Evolutionary conservation across 805 yeast genomes (phyloP), one percentile per base, ranked within the genome.

Genomic region (Ogataea glucozyma): DNA sequence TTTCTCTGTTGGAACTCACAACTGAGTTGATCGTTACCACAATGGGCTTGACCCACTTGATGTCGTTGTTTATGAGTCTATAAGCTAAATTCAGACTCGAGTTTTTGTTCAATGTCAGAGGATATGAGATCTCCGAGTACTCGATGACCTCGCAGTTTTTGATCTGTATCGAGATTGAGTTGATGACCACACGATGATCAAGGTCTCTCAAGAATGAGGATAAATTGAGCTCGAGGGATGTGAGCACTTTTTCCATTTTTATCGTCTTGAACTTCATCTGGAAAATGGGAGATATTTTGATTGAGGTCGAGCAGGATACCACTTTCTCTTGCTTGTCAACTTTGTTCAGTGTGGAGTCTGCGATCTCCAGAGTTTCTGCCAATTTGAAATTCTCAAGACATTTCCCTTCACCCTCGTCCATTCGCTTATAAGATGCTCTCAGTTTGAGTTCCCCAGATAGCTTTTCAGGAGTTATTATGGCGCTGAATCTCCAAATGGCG

Each of bases 201-300:
- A 44, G 12, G 5, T 46, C 55, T 23, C 40, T 48, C 1, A 58
- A 18, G 11, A 38, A 21, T 21, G 49, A 48, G 1, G 62, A 56
- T 3, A 56, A 36, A 5, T 40, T 34, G 8, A 60, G 38, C 23
- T 60, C 64, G 21, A 60, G 42, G 21, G 61, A 58, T 1, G 61
- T 46, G n/a, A 60, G 29, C 5, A 49, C 47, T 33, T 58, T 58
- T 26, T 59, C 63, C 9, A 61, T 46, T 29, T 49, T 55, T 19
- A 54, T 48, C 5, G 56, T 58, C 32, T 51, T 55, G 38, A 60
- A 51, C 33, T 56, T 40, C 61, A 59, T 58, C 41, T 57, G 61
- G 30, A 56, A 60, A 5, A 60, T 39, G 1, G 65, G 61, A 8
- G 53, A 48, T 18, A 60, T 46, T n/a, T 34, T 40, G 11, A 58